Evolutionary conservation across 208 protist genomes (phyloP).

Genomic region (Phytomonas francai): DNA sequence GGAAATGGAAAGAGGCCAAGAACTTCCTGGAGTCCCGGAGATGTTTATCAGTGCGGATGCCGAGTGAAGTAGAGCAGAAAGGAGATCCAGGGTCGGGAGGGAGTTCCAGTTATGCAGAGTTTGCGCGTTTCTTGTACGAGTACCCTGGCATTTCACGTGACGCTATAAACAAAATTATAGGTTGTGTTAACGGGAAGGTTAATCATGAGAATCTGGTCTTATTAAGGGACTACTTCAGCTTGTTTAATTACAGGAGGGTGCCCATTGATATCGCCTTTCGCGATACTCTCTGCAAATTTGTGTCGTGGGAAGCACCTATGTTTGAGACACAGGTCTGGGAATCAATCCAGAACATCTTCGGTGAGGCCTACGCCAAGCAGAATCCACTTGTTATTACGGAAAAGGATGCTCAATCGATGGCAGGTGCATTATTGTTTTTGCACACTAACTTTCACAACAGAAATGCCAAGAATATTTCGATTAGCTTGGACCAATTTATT

Average conservation of each 20-base stretch:
- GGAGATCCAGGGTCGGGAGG: constrained; percentile 11
- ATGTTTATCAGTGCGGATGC: constrained; percentile 23
- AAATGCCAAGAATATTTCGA: constrained; percentile 33
- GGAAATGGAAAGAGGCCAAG: constrained; percentile 67
- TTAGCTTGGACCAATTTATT: constrained; percentile 58
- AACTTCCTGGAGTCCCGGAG: constrained; percentile 38
- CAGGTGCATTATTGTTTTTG: constrained; percentile 82
- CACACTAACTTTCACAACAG: constrained; percentile 83
- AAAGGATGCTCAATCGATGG: constrained; percentile 73
- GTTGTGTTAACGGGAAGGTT: constrained; percentile 50
- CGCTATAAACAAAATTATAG: constrained; percentile 67
- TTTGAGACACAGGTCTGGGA: constrained; percentile 85
- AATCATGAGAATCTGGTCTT: constrained; percentile 37
- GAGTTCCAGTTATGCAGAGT: constrained; percentile 28
- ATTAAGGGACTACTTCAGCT: constrained; percentile 60
- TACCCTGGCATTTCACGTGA: constrained; percentile 54
- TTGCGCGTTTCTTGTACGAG: constrained; percentile 69
- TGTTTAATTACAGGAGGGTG: constrained; percentile 57
- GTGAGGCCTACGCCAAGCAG: constrained; percentile 66
- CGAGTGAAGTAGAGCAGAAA: constrained; percentile 16
- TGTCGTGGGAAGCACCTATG: constrained; percentile 84
- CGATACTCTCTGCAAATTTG: constrained; percentile 82
- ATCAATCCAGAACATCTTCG: constrained; percentile 69
- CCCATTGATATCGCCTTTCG: constrained; percentile 81
- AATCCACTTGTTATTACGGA: constrained; percentile 56